Base-by-base conservation (phyloP, 2,329 filamentous ascomycete species). In the Curvularia eragrostidis region DNA sequence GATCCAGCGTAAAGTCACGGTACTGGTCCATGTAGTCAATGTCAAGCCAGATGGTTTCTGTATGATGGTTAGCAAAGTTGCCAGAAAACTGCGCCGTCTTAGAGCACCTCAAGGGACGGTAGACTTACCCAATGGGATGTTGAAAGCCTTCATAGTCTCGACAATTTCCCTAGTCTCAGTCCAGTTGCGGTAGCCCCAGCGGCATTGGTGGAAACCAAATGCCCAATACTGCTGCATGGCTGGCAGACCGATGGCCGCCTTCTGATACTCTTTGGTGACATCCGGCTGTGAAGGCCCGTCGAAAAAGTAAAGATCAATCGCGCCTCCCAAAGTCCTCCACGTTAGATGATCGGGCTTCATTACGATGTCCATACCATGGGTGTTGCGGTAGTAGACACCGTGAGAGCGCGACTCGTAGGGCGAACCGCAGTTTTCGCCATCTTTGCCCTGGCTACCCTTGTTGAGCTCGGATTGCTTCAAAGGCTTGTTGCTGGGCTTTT, bases 171-270 rank as follows among this genome's bases (percentile, higher is more conserved):
- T 83, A 3, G 91, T 70, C 26, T 86, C 82, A 1, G 85, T 84
- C 86, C 89, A 92, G 67, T 91, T 91, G 38, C 83, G 79, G 72
- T 95, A 95, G 0, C 91, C 91, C 87, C 91, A 95, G 58, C 90
- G 84, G 67, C 91, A 94, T 72, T 96, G 91, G 64, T 96, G 91
- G 71, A 84, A 94, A 0, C 92, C 92, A 59, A 96, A 86, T 0
- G 88, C 87, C 82, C 87, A 94, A 78, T 95, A 95, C 15, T 63
- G 88, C 70, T 93, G 89, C 86, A 94, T 88, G 0, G 87, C 87
- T 1, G 91, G 91, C 5, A 91, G 78, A 0, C 91, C 91, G 50
- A 89, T 80, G 1, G 88, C 84, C 52, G 84, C 87, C 55, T 79
- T 75, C 61, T 91, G 87, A 71, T 94, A 95, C 38, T 89, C 83